Evolutionary conservation across 2,329 filamentous ascomycete genomes (phyloP).

Genomic region (Fusarium acutatum): DNA sequence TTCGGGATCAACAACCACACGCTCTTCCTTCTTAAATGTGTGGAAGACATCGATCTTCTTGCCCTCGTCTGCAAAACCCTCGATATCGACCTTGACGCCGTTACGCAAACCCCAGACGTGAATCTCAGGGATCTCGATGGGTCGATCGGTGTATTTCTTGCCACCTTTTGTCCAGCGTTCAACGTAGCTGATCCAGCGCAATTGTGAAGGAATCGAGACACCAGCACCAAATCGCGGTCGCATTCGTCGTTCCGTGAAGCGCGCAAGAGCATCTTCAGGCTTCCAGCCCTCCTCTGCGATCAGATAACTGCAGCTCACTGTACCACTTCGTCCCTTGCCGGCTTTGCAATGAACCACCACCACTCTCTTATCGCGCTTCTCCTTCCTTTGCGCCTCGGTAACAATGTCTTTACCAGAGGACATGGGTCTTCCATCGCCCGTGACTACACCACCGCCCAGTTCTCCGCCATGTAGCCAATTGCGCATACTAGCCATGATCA

Average conservation of each 20-base stretch:
- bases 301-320: slow-evolving; percentile 85
- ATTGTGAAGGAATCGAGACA: slow-evolving; percentile 91
- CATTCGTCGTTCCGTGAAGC: slow-evolving; percentile 86
- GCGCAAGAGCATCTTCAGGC: slow-evolving; percentile 60
- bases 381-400: slow-evolving; percentile 44
- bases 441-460: slow-evolving; percentile 39
- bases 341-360: slow-evolving; percentile 97
- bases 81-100: slow-evolving; percentile 86
- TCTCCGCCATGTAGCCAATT: slow-evolving; percentile 77
- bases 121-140: slow-evolving; percentile 86
- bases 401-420: slow-evolving; percentile 15
- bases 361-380: slow-evolving; percentile 63
- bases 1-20: slow-evolving; percentile 70
- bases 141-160: slow-evolving; percentile 83
- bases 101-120: slow-evolving; percentile 89
- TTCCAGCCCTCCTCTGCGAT: slow-evolving; percentile 81
- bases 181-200: slow-evolving; percentile 88
- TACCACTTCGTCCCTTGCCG: slow-evolving; percentile 92
- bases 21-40: slow-evolving; percentile 78
- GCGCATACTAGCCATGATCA: slow-evolving; percentile 91
- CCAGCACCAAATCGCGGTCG: slow-evolving; percentile 86
- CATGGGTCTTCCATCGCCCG: slow-evolving; percentile 25
- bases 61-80: slow-evolving; percentile 88
- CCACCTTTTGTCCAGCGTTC: slow-evolving; percentile 80
- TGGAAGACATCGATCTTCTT: slow-evolving; percentile 86